Evolutionary conservation across 306 rosid species (phyloP).

Genomic region (Begonia masoniana): DNA sequence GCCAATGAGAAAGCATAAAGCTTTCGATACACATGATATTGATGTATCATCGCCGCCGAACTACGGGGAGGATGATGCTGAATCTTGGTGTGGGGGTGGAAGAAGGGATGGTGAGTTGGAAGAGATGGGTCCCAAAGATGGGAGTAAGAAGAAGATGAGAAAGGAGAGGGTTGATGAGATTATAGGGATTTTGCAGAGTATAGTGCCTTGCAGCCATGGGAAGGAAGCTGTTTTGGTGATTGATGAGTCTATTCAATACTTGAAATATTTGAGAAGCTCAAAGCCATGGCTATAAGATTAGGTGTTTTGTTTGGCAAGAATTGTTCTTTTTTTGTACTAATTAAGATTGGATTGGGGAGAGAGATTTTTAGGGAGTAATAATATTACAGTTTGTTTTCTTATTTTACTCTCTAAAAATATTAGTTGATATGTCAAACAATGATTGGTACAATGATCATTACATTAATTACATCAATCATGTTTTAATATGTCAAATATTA

Average conservation of each 20-base stretch:
- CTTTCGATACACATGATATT: conserved; percentile 15
- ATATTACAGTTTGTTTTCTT: too few species aligned
- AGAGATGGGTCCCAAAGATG: conserved; percentile 19
- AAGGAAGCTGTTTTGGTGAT: conserved; percentile 57
- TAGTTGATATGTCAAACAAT: too few species aligned
- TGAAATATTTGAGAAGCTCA: conserved; percentile 51
- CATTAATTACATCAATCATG: too few species aligned
- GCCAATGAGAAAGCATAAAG: conserved; percentile 51
- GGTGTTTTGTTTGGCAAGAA: too few species aligned
- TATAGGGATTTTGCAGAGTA: conserved; percentile 50
- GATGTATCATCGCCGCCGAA: conserved; percentile 7
- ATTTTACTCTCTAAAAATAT: too few species aligned
- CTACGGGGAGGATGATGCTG: conserved; percentile 52
- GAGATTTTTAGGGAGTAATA: too few species aligned
- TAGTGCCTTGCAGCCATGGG: conserved; percentile 66
- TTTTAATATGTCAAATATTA: too few species aligned
- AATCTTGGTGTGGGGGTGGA: conserved; percentile 49
- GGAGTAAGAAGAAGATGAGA: conserved; percentile 39
- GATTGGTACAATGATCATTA: too few species aligned
- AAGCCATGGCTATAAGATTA: conserved; percentile 45
- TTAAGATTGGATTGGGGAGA: too few species aligned
- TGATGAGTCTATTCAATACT: conserved; percentile 64
- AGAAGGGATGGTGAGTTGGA: conserved; percentile 15
- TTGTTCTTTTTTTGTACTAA: too few species aligned
- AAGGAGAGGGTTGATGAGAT: conserved; percentile 56